Conservation (phyloP, 495 filamentous ascomycete species). For the Paragyromitra xinjiangensis region DNA sequence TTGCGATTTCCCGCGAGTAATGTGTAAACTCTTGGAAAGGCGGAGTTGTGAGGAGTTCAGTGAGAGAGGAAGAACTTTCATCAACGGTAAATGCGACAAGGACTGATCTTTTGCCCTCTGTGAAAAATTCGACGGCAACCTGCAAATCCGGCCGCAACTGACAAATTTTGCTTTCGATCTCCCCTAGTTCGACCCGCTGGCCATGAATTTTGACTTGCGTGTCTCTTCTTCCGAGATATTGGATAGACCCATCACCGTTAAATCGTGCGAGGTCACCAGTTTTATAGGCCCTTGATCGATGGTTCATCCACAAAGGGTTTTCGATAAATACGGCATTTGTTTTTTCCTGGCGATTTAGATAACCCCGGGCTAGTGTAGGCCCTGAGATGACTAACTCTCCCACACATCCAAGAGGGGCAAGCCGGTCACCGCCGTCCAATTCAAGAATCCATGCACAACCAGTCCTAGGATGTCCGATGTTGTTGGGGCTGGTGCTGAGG, state of each 20-base stretch:
- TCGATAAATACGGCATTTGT: constrained; percentile 60
- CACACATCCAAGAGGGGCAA: constrained; percentile 63
- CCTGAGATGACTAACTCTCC: constrained; percentile 65
- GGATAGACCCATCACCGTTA: constrained; percentile 64
- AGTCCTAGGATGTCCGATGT: constrained; percentile 63
- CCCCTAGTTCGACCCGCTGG: constrained; percentile 62
- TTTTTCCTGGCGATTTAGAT: constrained; percentile 60
- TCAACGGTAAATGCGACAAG: constrained; percentile 88
- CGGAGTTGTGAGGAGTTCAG: not conserved
- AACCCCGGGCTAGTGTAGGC: constrained; percentile 63
- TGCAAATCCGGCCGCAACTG: constrained; percentile 60
- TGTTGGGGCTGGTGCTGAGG: constrained; percentile 57
- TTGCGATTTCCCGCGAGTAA: constrained; percentile 8
- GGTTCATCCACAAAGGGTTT: constrained; percentile 23
- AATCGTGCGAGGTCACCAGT: constrained; percentile 67
- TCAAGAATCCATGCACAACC: constrained; percentile 63
- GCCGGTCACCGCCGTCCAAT: constrained; percentile 59
- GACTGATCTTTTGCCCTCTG: constrained; percentile 61
- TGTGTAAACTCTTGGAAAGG: constrained; percentile 54
- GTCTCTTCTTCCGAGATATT: constrained; percentile 58
- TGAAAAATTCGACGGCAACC: constrained; percentile 26
- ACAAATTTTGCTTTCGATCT: constrained; percentile 72
- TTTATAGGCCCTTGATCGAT: constrained; percentile 58
- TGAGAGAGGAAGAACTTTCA: constrained; percentile 1
- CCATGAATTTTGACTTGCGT: constrained; percentile 62